Evolutionary conservation across 202 grass and related monocot species (phyloP).

Genomic region (Cymbopogon flexuosus): DNA sequence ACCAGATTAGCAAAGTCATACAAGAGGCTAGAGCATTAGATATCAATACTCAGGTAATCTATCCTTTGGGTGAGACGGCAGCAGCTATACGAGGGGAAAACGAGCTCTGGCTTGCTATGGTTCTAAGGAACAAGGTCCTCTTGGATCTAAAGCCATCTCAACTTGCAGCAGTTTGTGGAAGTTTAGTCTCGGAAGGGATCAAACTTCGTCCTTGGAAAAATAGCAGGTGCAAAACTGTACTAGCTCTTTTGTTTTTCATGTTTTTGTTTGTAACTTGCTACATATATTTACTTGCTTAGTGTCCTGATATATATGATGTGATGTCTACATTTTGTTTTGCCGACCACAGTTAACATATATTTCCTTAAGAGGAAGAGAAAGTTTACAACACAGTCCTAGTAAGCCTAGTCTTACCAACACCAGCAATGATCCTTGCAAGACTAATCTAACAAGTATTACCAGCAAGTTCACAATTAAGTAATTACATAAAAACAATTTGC

Average conservation of each 20-base stretch:
- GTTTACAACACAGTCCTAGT: not conserved
- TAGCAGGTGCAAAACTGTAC: conserved; percentile 49
- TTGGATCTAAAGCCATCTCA: conserved; percentile 87
- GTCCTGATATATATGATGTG: conserved; percentile 26
- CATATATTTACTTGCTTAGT: conserved; percentile 1
- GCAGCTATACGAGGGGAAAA: conserved; percentile 91
- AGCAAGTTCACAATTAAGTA: not conserved
- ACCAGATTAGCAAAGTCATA: conserved; percentile 94
- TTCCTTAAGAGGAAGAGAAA: not conserved
- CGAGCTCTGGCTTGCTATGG: conserved; percentile 91
- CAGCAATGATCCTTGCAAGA: not conserved
- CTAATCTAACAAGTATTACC: not conserved
- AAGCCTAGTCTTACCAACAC: not conserved
- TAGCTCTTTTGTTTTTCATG: not conserved
- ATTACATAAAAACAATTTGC: not conserved
- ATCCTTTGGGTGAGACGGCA: conserved; percentile 94
- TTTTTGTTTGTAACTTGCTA: conserved; percentile 8
- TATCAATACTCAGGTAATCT: conserved; percentile 80
- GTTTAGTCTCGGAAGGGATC: conserved; percentile 96
- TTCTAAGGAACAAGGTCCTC: conserved; percentile 80
- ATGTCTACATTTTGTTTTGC: not conserved
- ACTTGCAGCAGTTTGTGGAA: conserved; percentile 89
- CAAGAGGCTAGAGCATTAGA: conserved; percentile 89
- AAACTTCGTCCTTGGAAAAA: conserved; percentile 93
- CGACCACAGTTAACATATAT: not conserved